Evolutionary conservation across 2,329 filamentous ascomycete genomes (phyloP).

Genomic region (Aureobasidium namibiae): DNA sequence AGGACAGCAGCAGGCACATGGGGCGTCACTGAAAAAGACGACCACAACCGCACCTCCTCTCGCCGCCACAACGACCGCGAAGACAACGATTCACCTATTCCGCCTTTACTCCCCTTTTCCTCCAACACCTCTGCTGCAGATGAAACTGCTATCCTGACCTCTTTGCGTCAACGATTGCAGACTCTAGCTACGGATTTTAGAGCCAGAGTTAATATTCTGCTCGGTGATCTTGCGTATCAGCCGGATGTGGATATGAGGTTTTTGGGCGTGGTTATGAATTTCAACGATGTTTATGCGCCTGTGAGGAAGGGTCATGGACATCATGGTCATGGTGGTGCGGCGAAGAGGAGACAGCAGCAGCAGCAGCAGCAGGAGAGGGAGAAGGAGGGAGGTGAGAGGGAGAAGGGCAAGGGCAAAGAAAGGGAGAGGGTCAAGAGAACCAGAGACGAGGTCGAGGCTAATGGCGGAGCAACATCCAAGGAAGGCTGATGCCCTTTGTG

Average conservation of each 20-base stretch:
- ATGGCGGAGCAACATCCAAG: not conserved
- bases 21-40: slow-evolving; percentile 51
- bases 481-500: too few species aligned
- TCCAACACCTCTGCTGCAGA: slow-evolving; percentile 27
- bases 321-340: too few species aligned
- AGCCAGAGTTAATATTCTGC: slow-evolving; percentile 65
- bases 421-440: slow-evolving; percentile 11
- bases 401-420: slow-evolving; percentile 15
- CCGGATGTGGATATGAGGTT: slow-evolving; percentile 93
- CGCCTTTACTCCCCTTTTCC: slow-evolving; percentile 30
- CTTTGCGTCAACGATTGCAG: slow-evolving; percentile 64
- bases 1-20: slow-evolving; percentile 57
- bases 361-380: slow-evolving; percentile 2
- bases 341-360: slow-evolving; percentile 7
- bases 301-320: slow-evolving; percentile 54
- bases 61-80: slow-evolving; percentile 19
- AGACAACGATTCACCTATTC: slow-evolving; percentile 36
- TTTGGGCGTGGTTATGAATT: slow-evolving; percentile 95
- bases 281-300: slow-evolving; percentile 91
- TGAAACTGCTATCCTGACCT: slow-evolving; percentile 61
- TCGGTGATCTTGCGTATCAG: slow-evolving; percentile 88
- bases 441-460: slow-evolving; percentile 14
- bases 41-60: slow-evolving; percentile 27
- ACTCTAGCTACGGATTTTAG: slow-evolving; percentile 70
- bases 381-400: slow-evolving; percentile 7